phyloP scores from a whole-genome alignment of 345 rosid species.

The Salix brachista region DNA sequence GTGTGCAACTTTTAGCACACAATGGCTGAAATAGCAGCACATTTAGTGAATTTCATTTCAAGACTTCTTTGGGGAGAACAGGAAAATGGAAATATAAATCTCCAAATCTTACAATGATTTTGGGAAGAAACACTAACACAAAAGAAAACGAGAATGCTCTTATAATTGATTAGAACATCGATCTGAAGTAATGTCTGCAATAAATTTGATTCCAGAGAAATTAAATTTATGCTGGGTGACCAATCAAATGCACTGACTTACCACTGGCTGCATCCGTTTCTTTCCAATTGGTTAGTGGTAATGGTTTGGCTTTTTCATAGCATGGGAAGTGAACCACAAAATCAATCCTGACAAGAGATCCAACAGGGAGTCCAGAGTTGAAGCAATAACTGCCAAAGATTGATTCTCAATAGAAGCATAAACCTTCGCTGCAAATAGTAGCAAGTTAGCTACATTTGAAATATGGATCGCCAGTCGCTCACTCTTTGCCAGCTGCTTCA shows the following conservation, averaged over 20 bases:
- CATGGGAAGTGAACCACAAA: constrained; percentile 75
- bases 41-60: background rate
- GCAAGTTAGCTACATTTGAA: constrained; percentile 58
- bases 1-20: too few relatives aligned
- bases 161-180: background rate
- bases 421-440: constrained; percentile 69
- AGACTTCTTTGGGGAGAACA: background rate
- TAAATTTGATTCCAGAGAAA: background rate
- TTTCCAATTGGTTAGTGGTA: constrained; percentile 77
- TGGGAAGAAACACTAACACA: too few relatives aligned
- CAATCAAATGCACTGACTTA: constrained; percentile 15
- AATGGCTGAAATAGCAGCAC: background rate
- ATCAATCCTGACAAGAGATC: constrained; percentile 84
- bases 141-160: too few relatives aligned
- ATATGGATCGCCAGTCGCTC: constrained; percentile 59
- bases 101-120: too few relatives aligned
- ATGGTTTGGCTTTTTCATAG: constrained; percentile 70
- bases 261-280: constrained; percentile 85
- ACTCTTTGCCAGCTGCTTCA: constrained; percentile 56
- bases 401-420: constrained; percentile 69
- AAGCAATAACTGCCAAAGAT: constrained; percentile 78
- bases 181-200: background rate
- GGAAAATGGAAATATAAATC: too few relatives aligned
- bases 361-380: constrained; percentile 76
- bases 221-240: background rate